Evolutionary conservation across 768 basidiomycete genomes (phyloP).

Genomic region (Pisolithus tinctorius): DNA sequence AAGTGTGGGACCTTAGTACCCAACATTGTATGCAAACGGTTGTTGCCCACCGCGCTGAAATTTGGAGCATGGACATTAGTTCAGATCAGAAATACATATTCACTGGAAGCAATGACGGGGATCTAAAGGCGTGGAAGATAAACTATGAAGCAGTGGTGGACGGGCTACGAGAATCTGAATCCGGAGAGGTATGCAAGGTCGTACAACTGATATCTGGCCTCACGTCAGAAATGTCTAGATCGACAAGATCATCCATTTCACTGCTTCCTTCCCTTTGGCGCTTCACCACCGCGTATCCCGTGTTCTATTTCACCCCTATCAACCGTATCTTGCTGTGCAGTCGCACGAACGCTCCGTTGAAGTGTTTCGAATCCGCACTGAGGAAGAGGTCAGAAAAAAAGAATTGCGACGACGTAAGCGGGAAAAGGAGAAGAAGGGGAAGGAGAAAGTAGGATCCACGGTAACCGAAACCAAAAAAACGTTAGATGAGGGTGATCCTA

Average conservation of each 20-base stretch:
- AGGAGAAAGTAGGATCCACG: constrained; percentile 32
- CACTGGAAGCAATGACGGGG: constrained; percentile 91
- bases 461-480: constrained; percentile 21
- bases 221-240: constrained; percentile 36
- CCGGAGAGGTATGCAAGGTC: constrained; percentile 58
- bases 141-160: constrained; percentile 56
- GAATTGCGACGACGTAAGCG: constrained; percentile 76
- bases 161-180: constrained; percentile 64
- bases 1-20: constrained; percentile 93
- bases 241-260: constrained; percentile 64
- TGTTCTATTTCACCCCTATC: constrained; percentile 74
- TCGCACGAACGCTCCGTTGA: constrained; percentile 91
- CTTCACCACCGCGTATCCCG: constrained; percentile 83
- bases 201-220: neutral
- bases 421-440: constrained; percentile 74
- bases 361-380: constrained; percentile 83
- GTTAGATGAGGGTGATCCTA: constrained; percentile 26
- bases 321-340: constrained; percentile 82
- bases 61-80: constrained; percentile 76
- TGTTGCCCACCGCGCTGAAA: constrained; percentile 85
- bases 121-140: constrained; percentile 86
- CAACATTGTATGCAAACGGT: constrained; percentile 97
- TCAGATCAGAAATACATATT: constrained; percentile 60
- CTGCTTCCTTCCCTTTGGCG: constrained; percentile 65
- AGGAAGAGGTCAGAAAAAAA: constrained; percentile 88